A percentile compares a stretch with the other conserved stretches of the same genome.
Evolutionary conservation across 2,329 filamentous ascomycete species (phyloP).

Genomic region (Myriangium duriaei): DNA sequence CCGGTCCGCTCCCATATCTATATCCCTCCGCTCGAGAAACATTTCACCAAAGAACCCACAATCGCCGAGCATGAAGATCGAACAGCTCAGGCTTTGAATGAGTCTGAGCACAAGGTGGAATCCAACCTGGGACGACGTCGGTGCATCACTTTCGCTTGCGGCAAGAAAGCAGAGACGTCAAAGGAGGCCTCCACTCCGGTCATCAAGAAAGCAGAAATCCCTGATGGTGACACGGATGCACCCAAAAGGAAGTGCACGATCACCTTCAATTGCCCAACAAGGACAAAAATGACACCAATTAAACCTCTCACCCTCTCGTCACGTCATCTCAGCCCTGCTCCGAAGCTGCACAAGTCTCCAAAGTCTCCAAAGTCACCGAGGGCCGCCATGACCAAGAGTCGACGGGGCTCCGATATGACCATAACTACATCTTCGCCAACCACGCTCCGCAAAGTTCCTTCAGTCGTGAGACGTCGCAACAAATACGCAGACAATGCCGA

Average conservation of each 20-base stretch:
- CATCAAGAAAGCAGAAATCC: conserved; percentile 9
- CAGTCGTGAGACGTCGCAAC: conserved; percentile 21
- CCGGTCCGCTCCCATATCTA: conserved; percentile 35
- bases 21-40: conserved; percentile 27
- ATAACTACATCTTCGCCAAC: conserved; percentile 37
- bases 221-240: conserved; percentile 21
- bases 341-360: conserved; percentile 15
- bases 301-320: conserved; percentile 15
- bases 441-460: conserved; percentile 27
- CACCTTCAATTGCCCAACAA: conserved; percentile 61
- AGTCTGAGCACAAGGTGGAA: conserved; percentile 45
- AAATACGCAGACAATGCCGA: conserved; percentile 27
- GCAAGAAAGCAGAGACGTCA: conserved; percentile 22
- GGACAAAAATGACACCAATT: conserved; percentile 21
- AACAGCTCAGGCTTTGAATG: conserved; percentile 19
- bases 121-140: conserved; percentile 63
- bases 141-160: conserved; percentile 87
- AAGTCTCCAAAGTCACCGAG: conserved; percentile 22
- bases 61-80: conserved; percentile 28
- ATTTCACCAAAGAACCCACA: conserved; percentile 24
- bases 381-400: conserved; percentile 17
- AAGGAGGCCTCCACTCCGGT: conserved; percentile 21
- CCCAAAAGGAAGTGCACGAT: conserved; percentile 49
- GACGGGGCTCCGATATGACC: conserved; percentile 39
- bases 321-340: conserved; percentile 31